Evolutionary conservation across 108 stramenopile genomes (phyloP), one percentile per base, ranked within the genome.

Genomic region (Fragilaria crotonensis): DNA sequence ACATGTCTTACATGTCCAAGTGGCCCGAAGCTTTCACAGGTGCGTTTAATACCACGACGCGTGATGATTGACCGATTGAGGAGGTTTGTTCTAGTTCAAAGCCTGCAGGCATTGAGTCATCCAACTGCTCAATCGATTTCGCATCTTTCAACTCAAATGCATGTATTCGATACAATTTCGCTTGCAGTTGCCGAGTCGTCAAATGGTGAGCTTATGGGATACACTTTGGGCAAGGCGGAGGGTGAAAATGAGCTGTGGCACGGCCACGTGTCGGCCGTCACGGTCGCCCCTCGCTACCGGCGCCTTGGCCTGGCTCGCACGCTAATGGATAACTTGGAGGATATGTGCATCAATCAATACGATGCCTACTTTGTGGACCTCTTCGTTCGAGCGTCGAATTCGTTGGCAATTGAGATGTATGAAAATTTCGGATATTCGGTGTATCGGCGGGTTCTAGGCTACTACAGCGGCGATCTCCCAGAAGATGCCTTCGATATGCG

Each of bases 181-280:
- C n/a, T n/a, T n/a, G 2, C 18, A 67, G 90, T 87, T 11, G 90
- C 87, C 14, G 88, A 88, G 70, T 62, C 83, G 32, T 79, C 94
- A 32, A 62, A 84, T 51, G 72, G 77, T 25, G 59, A 59, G 0
- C 72, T 98, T 30, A 95, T 93, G 92, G 94, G 93, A 4, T 87
- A 88, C 63, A 76, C 81, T 57, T 60, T 94, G 33, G 94, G 92
- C 9, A 95, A 95, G 61, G 84, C 89, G 2, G 96, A 98, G 77
- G 98, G 98, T 21, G 78, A 85, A 14, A 95, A 64, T 17, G 74
- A 91, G 26, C 63, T 92, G 2, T 99, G 99, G 99, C 99, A 99
- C 65, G 99, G 97, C 0, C 97, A 99, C 64, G 99, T 99, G 11
- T 96, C 96, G 17, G 96, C 96, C 0, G 96, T 98, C 1, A 99